A percentile compares a stretch with the other conserved stretches of the same genome.
Evolutionary conservation across 345 rosid genomes (phyloP).

Genomic region (Brassica cretica): DNA sequence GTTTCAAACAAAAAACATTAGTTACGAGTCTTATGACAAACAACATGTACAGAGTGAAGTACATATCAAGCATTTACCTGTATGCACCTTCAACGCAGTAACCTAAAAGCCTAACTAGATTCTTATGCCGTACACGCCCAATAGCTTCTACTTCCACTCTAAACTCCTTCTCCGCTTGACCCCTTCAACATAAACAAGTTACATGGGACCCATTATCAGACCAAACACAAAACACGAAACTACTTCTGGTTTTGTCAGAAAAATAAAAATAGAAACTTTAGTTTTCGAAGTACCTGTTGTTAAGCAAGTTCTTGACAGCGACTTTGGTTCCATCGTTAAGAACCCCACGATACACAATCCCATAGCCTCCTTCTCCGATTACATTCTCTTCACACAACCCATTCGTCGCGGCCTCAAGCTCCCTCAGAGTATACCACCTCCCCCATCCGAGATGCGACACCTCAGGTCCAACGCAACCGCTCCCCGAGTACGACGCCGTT

Average conservation of each 20-base stretch:
- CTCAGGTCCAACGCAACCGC: constrained; percentile 49
- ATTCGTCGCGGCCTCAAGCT: constrained; percentile 74
- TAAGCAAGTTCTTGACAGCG: constrained; percentile 90
- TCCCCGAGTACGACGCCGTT: constrained; percentile 53
- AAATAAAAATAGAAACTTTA: not conserved
- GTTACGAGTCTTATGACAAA: not conserved
- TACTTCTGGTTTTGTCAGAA: not conserved
- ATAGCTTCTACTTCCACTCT: constrained; percentile 94
- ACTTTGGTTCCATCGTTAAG: constrained; percentile 63
- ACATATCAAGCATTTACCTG: constrained; percentile 45
- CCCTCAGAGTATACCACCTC: constrained; percentile 67
- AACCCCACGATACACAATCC: constrained; percentile 84
- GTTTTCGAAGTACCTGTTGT: constrained; percentile 57
- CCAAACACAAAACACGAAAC: constrained; percentile 10
- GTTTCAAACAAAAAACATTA: not conserved
- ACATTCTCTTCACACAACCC: constrained; percentile 78
- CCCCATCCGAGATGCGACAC: constrained; percentile 68
- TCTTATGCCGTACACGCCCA: constrained; percentile 89
- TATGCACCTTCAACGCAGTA: constrained; percentile 98
- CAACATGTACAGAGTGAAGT: not conserved
- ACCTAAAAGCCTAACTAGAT: constrained; percentile 86
- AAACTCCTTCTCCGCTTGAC: constrained; percentile 94
- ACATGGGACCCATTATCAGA: constrained; percentile 9
- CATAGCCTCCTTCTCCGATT: constrained; percentile 93
- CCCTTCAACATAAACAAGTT: constrained; percentile 46